Conservation (phyloP, 208 protist species). For the Histomonas meleagridis region DNA sequence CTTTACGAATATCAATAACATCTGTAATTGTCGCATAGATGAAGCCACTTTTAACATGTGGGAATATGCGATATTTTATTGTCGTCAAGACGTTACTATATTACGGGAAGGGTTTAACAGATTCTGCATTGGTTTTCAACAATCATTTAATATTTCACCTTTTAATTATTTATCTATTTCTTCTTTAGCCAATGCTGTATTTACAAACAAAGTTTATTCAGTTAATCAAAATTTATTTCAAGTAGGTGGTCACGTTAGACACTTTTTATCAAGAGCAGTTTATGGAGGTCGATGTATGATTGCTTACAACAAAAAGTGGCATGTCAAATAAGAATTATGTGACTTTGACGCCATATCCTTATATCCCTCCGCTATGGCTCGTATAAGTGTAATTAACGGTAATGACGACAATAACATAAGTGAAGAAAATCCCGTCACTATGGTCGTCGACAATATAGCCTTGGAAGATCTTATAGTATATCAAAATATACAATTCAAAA, state of each 20-base stretch:
- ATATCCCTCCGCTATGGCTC: background rate
- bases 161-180: background rate
- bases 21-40: background rate
- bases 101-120: background rate
- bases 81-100: background rate
- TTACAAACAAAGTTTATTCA: background rate
- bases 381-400: background rate
- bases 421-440: background rate
- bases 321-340: background rate
- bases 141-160: background rate
- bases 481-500: background rate
- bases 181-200: background rate
- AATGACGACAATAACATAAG: background rate
- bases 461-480: background rate
- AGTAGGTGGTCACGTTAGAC: background rate
- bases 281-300: background rate
- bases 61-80: background rate
- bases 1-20: background rate
- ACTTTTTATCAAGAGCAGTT: background rate
- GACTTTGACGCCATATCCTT: background rate
- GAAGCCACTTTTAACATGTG: background rate
- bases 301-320: background rate
- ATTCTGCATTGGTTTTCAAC: background rate
- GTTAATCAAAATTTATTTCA: background rate
- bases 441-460: background rate